Evolutionary conservation across 768 basidiomycete species (phyloP), one percentile per base, ranked within the genome.

Genomic region (Psilocybe tampanensis): DNA sequence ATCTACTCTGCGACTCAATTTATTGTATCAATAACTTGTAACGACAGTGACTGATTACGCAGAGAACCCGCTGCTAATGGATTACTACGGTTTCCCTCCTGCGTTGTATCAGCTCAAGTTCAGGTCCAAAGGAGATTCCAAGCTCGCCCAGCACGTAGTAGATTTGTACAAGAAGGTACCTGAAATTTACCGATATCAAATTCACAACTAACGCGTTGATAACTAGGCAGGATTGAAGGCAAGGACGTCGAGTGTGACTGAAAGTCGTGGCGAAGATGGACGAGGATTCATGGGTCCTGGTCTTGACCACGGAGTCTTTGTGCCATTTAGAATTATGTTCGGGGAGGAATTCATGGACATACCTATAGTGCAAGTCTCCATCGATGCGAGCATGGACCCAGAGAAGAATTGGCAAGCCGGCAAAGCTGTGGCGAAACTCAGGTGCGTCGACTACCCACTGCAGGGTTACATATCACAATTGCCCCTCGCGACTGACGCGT

Each of bases 241-340:
- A 2, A 80, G 85, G 21, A 74, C 81, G 7, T 79, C 79, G 7
- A 64, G 74, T 6, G 77, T 70, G 47, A 60, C 67, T 0, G 89
- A 92, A 66, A 47, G 76, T 18, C 81, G 89, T 13, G 89, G 89
- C 2, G 62, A 68, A 54, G 89, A 91, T 60, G 90, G 89, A 9
- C 73, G 88, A 18, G 86, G 88, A 0, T 86, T 83, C 64, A 45
- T 63, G 44, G 87, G 86, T 0, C 81, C 87, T 0, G 90, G 89
- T 6, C 70, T 91, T 0, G 89, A 91, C 65, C 89, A 91, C 63
- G 91, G 90, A 21, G 89, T 92, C 44, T 92, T 92, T 67, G 75
- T 93, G 12, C 91, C 91, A 2, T 90, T 92, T 76, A 76, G 79
- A 44, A 67, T 87, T 57, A 92, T 92, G 90, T 92, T 92, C 64